These are phyloP conservation scores for Zygosaccharomyces lentus DNA, from an alignment of 805 yeast species.

Conservation along the genomic window DNA sequence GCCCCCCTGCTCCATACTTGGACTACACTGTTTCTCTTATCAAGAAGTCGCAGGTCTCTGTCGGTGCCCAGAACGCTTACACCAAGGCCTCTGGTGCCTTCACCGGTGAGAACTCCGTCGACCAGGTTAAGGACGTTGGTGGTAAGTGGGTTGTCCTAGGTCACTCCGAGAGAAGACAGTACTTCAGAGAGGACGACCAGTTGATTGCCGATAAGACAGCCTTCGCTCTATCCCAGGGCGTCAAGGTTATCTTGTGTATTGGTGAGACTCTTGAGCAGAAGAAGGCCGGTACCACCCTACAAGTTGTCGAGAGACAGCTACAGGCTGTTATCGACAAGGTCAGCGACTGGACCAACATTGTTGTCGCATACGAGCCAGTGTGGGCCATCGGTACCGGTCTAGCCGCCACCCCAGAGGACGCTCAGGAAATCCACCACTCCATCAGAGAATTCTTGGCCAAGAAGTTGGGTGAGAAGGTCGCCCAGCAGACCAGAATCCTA, in stretches of 20 bases:
- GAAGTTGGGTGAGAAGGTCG: conserved; percentile 73
- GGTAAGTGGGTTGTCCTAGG: conserved; percentile 94
- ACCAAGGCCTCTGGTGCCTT: conserved; percentile 89
- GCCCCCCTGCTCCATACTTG: conserved; percentile 95
- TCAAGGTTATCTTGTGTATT: conserved; percentile 90
- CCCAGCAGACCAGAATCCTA: conserved; percentile 78
- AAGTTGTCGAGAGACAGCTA: conserved; percentile 84
- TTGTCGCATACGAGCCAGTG: conserved; percentile 97
- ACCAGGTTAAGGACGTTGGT: conserved; percentile 83
- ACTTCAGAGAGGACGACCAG: conserved; percentile 86
- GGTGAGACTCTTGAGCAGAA: conserved; percentile 98
- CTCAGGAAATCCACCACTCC: conserved; percentile 87
- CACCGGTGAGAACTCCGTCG: conserved; percentile 95
- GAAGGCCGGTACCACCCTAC: conserved; percentile 79
- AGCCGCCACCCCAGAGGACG: conserved; percentile 98
- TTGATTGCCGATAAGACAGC: conserved; percentile 90
- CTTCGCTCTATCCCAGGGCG: conserved; percentile 85
- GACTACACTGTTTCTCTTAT: conserved; percentile 65
- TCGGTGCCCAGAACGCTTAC: conserved; percentile 91
- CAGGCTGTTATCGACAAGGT: conserved; percentile 79
- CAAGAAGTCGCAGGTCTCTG: conserved; percentile 66
- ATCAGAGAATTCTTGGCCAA: conserved; percentile 79
- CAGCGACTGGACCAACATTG: conserved; percentile 85
- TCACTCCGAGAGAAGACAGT: conserved; percentile 97
- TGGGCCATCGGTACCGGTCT: conserved; percentile 99